Evolutionary conservation across 75 land plant species (phyloP), one percentile per base, ranked within the genome.

Genomic region (Gnetum montanum): DNA sequence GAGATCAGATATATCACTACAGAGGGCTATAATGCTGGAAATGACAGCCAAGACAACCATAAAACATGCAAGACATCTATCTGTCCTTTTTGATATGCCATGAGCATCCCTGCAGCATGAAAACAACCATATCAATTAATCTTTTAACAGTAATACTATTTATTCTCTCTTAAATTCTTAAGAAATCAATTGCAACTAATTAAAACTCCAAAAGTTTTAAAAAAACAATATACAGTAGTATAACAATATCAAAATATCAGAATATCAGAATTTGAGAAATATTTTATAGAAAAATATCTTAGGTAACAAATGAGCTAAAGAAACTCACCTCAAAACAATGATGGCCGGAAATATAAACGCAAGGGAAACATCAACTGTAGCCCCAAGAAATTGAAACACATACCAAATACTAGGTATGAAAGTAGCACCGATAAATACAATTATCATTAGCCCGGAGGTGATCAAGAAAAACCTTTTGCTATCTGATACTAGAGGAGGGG

Each of bases 381-480:
- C 90, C 22, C 93, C 93, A 34, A 85, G 84, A 43, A 88, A 64
- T 54, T 88, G 94, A 50, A 88, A 88, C n/a, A 82, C 89, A 77
- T 80, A 83, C 89, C 89, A 88, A 31, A 88, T 88, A 52, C 75
- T 81, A 4, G 89, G 94, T 13, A 88, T 68, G 46, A 71, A 81
- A 35, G 79, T 81, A 11, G 94, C 84, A 22, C 79, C 85, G 48
- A 88, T 13, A 57, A 84, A 88, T 2, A 86, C 63, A 34, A 70
- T 29, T 20, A 54, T 50, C 57, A 84, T 65, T 20, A 88, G 70
- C 46, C 47, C 73, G 6, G 44, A 56, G 19, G 82, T 84, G 8
- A 88, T 25, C 13, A 46, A 44, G n/a, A 34, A 44, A 53, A 88
- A 88, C 50, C 94, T 65, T 41, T 58, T 36, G 51, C 63, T 68